phyloP scores from a whole-genome alignment of 1,284 basidiomycete genomes.

The Ganoderma lingzhi region DNA sequence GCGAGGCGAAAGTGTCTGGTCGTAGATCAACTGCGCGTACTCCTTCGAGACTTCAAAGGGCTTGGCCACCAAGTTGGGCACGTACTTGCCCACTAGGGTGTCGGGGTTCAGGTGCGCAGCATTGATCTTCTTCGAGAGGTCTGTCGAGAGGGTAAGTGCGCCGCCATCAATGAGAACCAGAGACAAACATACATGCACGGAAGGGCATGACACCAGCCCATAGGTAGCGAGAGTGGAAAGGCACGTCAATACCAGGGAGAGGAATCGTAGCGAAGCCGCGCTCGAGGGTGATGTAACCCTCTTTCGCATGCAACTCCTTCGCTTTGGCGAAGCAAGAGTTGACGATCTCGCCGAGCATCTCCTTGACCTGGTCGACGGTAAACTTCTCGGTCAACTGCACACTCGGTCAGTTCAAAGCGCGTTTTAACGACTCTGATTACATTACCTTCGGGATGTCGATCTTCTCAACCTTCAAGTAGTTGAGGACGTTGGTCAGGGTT shows the following conservation, averaged over 20 bases:
- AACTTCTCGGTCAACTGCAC: slow-evolving; percentile 83
- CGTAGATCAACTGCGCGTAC: slow-evolving; percentile 95
- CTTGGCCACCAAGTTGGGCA: slow-evolving; percentile 96
- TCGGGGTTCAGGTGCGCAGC: slow-evolving; percentile 90
- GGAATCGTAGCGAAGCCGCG: slow-evolving; percentile 97
- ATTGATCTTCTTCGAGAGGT: slow-evolving; percentile 98
- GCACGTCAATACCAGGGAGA: slow-evolving; percentile 97
- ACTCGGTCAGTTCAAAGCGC: slow-evolving; percentile 16
- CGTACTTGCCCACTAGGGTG: slow-evolving; percentile 93
- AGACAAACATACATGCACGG: slow-evolving; percentile 78
- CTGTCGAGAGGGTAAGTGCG: slow-evolving; percentile 49
- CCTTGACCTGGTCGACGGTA: slow-evolving; percentile 89
- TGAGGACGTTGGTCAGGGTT: slow-evolving; percentile 95
- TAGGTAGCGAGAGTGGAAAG: slow-evolving; percentile 98
- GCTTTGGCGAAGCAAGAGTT: slow-evolving; percentile 84
- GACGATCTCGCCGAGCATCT: slow-evolving; percentile 92
- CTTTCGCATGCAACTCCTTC: slow-evolving; percentile 80
- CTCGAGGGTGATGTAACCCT: slow-evolving; percentile 94
- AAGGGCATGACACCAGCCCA: slow-evolving; percentile 99
- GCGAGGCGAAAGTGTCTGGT: slow-evolving; percentile 93
- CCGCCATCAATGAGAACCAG: slow-evolving; percentile 6
- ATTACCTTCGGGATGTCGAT: slow-evolving; percentile 94
- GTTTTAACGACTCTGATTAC: background rate
- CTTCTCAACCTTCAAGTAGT: slow-evolving; percentile 97
- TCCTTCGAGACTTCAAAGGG: slow-evolving; percentile 92